These are phyloP conservation scores for Phytopythium aichiense DNA, from an alignment of 352 stramenopile genomes.

Conservation along the genomic window DNA sequence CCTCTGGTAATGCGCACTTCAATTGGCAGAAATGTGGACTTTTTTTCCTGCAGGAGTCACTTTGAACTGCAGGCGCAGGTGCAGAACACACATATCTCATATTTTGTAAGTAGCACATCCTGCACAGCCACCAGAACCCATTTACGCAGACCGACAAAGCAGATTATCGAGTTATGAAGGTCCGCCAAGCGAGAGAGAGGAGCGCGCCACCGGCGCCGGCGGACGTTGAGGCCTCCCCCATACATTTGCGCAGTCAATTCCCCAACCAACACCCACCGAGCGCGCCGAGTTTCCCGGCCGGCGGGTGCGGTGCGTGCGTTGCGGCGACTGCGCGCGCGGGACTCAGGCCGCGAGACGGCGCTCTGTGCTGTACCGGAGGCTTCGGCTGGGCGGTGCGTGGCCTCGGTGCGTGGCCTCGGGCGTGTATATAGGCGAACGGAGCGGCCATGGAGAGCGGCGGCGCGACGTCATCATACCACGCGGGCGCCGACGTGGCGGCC, in stretches of 20 bases:
- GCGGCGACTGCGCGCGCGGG: neutral
- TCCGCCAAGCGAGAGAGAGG: neutral
- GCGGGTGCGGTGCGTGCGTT: neutral
- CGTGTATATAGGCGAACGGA: neutral
- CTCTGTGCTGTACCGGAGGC: neutral
- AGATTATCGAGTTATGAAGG: no score
- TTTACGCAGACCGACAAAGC: no score
- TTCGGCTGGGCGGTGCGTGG: neutral
- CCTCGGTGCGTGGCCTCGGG: neutral
- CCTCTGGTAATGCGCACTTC: no score
- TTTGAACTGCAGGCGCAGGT: no score
- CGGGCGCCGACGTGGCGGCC: constrained; percentile 13
- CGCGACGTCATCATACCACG: constrained; percentile 19
- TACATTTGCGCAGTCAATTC: constrained; percentile 9
- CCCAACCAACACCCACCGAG: neutral
- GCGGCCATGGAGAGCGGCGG: constrained; percentile 9
- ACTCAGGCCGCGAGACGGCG: neutral
- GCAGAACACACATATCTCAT: no score
- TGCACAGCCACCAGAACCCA: no score
- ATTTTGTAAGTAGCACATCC: no score
- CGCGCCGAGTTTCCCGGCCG: neutral
- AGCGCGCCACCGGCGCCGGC: neutral
- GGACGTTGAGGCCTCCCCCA: constrained; percentile 4
- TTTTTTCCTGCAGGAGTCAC: no score
- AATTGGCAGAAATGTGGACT: no score